Conservation (phyloP, 805 yeast species). For the Lachancea cidri region DNA sequence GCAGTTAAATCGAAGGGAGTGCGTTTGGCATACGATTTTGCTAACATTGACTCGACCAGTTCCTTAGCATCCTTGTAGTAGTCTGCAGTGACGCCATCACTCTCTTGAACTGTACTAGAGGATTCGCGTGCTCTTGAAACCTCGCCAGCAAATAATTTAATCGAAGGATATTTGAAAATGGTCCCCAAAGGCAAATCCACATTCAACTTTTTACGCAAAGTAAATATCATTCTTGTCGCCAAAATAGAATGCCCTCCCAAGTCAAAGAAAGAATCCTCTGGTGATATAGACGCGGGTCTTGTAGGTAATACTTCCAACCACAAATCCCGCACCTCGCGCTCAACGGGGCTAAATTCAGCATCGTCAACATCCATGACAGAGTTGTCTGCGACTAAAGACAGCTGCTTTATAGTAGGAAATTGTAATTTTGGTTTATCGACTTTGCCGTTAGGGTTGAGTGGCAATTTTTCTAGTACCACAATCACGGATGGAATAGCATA, state of each 20-base stretch:
- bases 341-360: constrained; percentile 55
- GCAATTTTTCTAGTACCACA: constrained; percentile 80
- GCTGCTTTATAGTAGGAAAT: constrained; percentile 85
- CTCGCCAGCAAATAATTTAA: constrained; percentile 69
- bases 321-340: constrained; percentile 65
- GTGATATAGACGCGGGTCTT: constrained; percentile 69
- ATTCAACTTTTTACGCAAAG: constrained; percentile 68
- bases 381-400: constrained; percentile 65
- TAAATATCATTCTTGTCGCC: constrained; percentile 96
- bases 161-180: constrained; percentile 85
- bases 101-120: constrained; percentile 26
- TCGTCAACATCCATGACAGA: constrained; percentile 39
- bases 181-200: constrained; percentile 86
- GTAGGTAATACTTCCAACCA: constrained; percentile 87
- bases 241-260: constrained; percentile 96
- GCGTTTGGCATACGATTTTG: constrained; percentile 42
- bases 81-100: constrained; percentile 32
- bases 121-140: constrained; percentile 49
- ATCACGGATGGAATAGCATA: constrained; percentile 92
- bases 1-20: constrained; percentile 23
- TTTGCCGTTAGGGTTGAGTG: constrained; percentile 96
- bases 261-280: constrained; percentile 89
- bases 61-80: constrained; percentile 74
- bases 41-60: constrained; percentile 39
- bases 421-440: constrained; percentile 96